phyloP scores from a whole-genome alignment of 306 rosid species.

The Cicer judaicum region DNA sequence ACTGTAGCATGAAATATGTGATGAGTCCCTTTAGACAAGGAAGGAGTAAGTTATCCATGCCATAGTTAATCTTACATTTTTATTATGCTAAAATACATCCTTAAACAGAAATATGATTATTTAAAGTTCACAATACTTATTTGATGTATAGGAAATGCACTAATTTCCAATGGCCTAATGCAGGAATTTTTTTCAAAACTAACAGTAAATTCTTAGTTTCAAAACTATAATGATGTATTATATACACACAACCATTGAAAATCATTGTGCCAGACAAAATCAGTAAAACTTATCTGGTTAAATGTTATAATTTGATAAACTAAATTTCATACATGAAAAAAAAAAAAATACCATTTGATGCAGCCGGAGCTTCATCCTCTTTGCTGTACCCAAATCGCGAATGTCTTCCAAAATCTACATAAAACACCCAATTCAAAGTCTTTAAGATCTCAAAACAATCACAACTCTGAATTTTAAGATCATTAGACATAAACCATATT shows the following conservation, averaged over 20 bases:
- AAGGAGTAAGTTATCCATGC: not conserved
- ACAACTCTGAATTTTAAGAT: slow-evolving; percentile 10
- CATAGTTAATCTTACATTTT: too few species aligned
- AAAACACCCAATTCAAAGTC: slow-evolving; percentile 30
- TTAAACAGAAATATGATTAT: not conserved
- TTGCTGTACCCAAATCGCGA: slow-evolving; percentile 19
- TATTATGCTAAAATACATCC: not conserved
- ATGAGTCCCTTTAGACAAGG: not conserved
- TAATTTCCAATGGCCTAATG: not conserved
- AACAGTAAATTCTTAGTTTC: not conserved
- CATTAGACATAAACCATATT: slow-evolving; percentile 7
- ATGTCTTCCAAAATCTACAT: slow-evolving; percentile 47
- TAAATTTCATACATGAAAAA: slow-evolving; percentile 5
- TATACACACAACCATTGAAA: not conserved
- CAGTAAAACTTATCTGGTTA: slow-evolving; percentile 6
- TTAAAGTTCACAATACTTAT: not conserved
- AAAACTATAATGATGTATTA: not conserved
- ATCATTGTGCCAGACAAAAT: not conserved
- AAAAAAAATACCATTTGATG: slow-evolving; percentile 40
- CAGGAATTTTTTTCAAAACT: not conserved
- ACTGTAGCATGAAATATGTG: not conserved
- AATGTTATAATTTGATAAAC: slow-evolving; percentile 31
- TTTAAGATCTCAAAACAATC: slow-evolving; percentile 12
- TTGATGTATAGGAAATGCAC: not conserved
- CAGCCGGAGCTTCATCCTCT: slow-evolving; percentile 36